Percentiles rank a stretch among this genome's conserved stretches.
Evolutionary conservation across 108 stramenopile species (phyloP).

Genomic region (Nitzschia sp.): DNA sequence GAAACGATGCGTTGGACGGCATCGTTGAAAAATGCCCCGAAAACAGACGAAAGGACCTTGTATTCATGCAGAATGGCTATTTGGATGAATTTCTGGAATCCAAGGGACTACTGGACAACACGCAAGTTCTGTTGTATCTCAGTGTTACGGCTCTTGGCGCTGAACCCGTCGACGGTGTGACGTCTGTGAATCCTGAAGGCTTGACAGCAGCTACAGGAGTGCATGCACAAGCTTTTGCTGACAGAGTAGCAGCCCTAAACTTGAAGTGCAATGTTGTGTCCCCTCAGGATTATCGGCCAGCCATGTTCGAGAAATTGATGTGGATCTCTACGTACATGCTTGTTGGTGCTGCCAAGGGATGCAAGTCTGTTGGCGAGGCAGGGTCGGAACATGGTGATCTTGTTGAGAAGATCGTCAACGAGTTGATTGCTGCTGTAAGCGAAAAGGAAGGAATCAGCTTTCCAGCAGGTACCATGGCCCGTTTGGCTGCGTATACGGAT

Average conservation of each 20-base stretch:
- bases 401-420: slow-evolving; percentile 61
- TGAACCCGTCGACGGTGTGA: slow-evolving; percentile 89
- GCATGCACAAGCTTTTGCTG: slow-evolving; percentile 80
- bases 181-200: slow-evolving; percentile 87
- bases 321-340: slow-evolving; percentile 94
- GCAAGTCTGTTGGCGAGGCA: slow-evolving; percentile 77
- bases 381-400: slow-evolving; percentile 57
- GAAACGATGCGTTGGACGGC: slow-evolving; percentile 89
- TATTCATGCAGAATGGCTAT: slow-evolving; percentile 94
- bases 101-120: slow-evolving; percentile 75
- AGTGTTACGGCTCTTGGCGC: slow-evolving; percentile 84
- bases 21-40: slow-evolving; percentile 81
- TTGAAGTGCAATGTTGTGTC: slow-evolving; percentile 83
- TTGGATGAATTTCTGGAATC: slow-evolving; percentile 71
- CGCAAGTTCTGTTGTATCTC: slow-evolving; percentile 85
- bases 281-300: slow-evolving; percentile 56
- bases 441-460: slow-evolving; percentile 61
- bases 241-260: slow-evolving; percentile 61
- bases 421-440: slow-evolving; percentile 60
- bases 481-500: slow-evolving; percentile 88
- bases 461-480: slow-evolving; percentile 44
- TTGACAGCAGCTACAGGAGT: slow-evolving; percentile 87
- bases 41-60: slow-evolving; percentile 78
- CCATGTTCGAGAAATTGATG: slow-evolving; percentile 94
- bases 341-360: slow-evolving; percentile 81